Conservation (phyloP, 768 basidiomycete species). For the Fomitopsis pulvina region DNA sequence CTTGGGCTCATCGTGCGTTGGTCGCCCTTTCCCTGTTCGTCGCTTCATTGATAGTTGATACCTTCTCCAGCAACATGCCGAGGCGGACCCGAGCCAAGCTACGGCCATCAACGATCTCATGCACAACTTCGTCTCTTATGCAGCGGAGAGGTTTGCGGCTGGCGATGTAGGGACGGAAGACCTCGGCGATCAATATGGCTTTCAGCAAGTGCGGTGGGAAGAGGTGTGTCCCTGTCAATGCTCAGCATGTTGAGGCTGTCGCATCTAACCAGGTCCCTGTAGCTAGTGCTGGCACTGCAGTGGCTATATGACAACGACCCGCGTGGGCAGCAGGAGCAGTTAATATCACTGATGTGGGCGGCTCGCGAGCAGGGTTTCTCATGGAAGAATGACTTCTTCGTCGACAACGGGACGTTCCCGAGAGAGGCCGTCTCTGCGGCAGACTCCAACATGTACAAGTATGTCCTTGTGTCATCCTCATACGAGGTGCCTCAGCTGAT, state of each 20-base stretch:
- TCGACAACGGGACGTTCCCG: constrained; percentile 1
- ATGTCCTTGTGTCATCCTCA: not conserved
- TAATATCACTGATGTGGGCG: not conserved
- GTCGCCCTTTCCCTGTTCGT: not conserved
- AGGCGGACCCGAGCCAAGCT: not conserved
- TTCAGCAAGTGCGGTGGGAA: not conserved
- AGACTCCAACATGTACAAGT: not conserved
- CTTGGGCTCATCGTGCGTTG: constrained; percentile 1
- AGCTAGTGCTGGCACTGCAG: not conserved
- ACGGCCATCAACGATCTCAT: not conserved
- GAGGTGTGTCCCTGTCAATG: not conserved
- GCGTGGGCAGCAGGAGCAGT: not conserved
- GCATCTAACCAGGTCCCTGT: not conserved
- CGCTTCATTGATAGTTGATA: not conserved
- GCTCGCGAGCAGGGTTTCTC: not conserved
- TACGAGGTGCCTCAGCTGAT: too few species aligned
- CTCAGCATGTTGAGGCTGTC: not conserved
- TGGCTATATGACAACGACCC: constrained; percentile 3
- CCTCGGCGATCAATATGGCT: not conserved
- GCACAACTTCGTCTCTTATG: not conserved
- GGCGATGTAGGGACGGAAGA: not conserved
- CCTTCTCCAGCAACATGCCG: not conserved
- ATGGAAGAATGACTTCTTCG: constrained; percentile 1
- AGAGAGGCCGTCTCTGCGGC: not conserved
- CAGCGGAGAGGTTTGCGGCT: not conserved